A percentile compares a stretch with the other conserved stretches of the same genome.
Evolutionary conservation across 2,329 filamentous ascomycete species (phyloP).

Genomic region (Rhexocercosporidium sp.): DNA sequence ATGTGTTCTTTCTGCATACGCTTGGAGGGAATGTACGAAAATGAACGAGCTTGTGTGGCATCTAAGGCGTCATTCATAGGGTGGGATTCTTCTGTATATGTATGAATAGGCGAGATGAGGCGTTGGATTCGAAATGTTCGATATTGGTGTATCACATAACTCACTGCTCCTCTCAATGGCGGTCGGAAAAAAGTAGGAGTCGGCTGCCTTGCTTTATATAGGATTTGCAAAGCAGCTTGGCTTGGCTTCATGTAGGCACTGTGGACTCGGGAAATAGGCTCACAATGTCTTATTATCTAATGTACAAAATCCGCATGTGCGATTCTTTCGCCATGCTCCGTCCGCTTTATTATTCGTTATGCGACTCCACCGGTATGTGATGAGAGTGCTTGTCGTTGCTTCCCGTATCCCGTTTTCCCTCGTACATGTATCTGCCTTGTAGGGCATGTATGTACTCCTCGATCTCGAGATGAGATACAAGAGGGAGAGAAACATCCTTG

Average conservation of each 20-base stretch:
- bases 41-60: slow-evolving; percentile 12
- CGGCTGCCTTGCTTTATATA: slow-evolving; percentile 29
- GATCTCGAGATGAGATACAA: neutral
- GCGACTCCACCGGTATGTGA: neutral
- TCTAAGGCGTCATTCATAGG: slow-evolving; percentile 13
- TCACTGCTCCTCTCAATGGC: slow-evolving; percentile 38
- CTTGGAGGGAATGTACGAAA: slow-evolving; percentile 1
- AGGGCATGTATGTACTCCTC: neutral
- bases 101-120: slow-evolving; percentile 31
- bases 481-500: neutral
- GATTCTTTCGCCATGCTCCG: neutral
- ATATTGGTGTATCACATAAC: slow-evolving; percentile 29
- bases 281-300: slow-evolving; percentile 16
- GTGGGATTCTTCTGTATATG: slow-evolving; percentile 29
- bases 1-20: neutral
- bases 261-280: neutral
- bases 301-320: slow-evolving; percentile 20
- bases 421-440: neutral
- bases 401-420: neutral
- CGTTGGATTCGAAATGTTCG: slow-evolving; percentile 29
- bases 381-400: neutral
- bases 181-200: slow-evolving; percentile 13
- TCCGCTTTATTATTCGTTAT: neutral
- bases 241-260: neutral
- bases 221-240: slow-evolving; percentile 3